These are phyloP conservation scores for Zizania palustris DNA, from an alignment of 202 grass and related monocot species.

Conservation along the genomic window DNA sequence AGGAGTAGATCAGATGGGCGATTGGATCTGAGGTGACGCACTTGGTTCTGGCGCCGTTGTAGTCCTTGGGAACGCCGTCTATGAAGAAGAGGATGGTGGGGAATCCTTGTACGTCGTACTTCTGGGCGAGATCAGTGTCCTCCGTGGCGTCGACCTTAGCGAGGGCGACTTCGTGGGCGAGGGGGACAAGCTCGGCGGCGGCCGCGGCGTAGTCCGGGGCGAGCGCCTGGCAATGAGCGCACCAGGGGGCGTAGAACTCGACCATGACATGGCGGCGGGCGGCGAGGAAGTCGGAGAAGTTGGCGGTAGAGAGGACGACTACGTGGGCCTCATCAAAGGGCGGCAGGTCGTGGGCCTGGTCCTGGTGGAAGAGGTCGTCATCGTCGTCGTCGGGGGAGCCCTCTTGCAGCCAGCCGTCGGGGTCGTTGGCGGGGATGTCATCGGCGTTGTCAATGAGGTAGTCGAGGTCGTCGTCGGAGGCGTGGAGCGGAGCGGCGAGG, in stretches of 20 bases:
- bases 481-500: background rate
- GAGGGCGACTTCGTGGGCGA: conserved; percentile 54
- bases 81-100: conserved; percentile 89
- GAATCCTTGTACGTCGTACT: conserved; percentile 83
- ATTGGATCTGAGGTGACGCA: conserved; percentile 3
- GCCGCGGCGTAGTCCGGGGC: conserved; percentile 85
- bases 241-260: conserved; percentile 98
- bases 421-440: conserved; percentile 41
- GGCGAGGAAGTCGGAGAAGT: conserved; percentile 77
- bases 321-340: conserved; percentile 78
- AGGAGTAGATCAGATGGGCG: background rate
- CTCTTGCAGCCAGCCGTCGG: conserved; percentile 52
- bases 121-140: conserved; percentile 72
- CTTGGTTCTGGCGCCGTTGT: conserved; percentile 66
- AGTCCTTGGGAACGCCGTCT: conserved; percentile 75
- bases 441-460: conserved; percentile 51
- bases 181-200: conserved; percentile 54
- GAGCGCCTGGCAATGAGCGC: conserved; percentile 73
- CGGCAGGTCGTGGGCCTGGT: conserved; percentile 14
- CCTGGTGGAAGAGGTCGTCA: conserved; percentile 32
- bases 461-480: conserved; percentile 39
- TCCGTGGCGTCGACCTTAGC: conserved; percentile 91
- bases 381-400: conserved; percentile 39
- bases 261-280: conserved; percentile 73
- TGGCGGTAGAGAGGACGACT: conserved; percentile 60